Evolutionary conservation across 1,284 basidiomycete genomes (phyloP).

Genomic region (Ustilago crameri): DNA sequence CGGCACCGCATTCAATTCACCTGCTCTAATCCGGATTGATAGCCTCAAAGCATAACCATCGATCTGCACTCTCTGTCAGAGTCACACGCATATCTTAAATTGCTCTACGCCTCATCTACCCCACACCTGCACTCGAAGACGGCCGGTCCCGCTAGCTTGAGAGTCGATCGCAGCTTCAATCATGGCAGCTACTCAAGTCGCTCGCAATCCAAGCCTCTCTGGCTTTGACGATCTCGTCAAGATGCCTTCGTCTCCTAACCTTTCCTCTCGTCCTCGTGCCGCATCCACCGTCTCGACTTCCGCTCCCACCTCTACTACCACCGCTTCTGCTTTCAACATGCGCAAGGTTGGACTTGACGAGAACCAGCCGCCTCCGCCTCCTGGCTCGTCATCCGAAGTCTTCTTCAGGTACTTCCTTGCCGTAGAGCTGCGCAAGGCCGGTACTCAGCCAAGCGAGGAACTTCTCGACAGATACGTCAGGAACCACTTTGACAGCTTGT

Average conservation of each 20-base stretch:
- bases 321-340: constrained; percentile 42
- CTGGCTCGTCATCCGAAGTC: constrained; percentile 50
- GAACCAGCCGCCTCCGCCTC: constrained; percentile 54
- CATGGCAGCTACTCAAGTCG: constrained; percentile 53
- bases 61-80: too few relatives aligned
- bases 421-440: constrained; percentile 59
- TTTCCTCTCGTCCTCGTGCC: constrained; percentile 33
- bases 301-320: constrained; percentile 1
- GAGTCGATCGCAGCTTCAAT: constrained; percentile 16
- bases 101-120: neutral
- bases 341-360: constrained; percentile 51
- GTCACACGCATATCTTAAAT: neutral
- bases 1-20: too few relatives aligned
- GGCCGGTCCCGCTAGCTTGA: constrained; percentile 27
- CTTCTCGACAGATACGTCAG: constrained; percentile 61
- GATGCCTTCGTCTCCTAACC: constrained; percentile 42
- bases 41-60: neutral
- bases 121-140: constrained; percentile 28
- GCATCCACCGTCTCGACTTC: constrained; percentile 13
- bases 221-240: constrained; percentile 53
- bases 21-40: too few relatives aligned
- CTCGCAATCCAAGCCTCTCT: constrained; percentile 44
- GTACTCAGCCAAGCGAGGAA: constrained; percentile 55
- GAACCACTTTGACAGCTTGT: constrained; percentile 61
- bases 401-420: constrained; percentile 64